Evolutionary conservation across 2,329 filamentous ascomycete genomes (phyloP).

Genomic region (Endoconidiophora polonica): DNA sequence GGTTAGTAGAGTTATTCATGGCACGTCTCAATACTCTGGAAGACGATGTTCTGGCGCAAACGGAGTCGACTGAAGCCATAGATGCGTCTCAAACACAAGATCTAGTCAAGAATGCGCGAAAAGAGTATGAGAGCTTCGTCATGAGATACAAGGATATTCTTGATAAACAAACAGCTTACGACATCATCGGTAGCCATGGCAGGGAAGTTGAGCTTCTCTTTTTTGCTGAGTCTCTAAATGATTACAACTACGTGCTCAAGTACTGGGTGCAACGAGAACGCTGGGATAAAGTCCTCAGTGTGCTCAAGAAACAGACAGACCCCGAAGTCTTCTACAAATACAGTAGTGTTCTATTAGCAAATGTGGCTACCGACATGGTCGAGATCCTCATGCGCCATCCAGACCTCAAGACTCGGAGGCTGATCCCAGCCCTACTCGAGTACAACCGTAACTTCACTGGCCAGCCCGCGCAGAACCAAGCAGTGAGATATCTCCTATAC

Average conservation of each 20-base stretch:
- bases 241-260: slow-evolving; percentile 85
- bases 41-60: slow-evolving; percentile 80
- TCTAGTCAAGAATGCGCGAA: slow-evolving; percentile 51
- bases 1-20: slow-evolving; percentile 95
- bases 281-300: slow-evolving; percentile 72
- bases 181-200: slow-evolving; percentile 89
- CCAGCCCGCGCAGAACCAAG: slow-evolving; percentile 64
- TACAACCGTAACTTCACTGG: slow-evolving; percentile 70
- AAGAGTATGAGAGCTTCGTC: slow-evolving; percentile 80
- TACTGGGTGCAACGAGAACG: slow-evolving; percentile 96
- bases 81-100: slow-evolving; percentile 55
- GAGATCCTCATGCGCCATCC: slow-evolving; percentile 88
- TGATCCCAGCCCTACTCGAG: slow-evolving; percentile 85
- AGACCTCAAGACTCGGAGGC: slow-evolving; percentile 66
- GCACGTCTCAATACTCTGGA: slow-evolving; percentile 88
- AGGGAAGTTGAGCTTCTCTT: slow-evolving; percentile 82
- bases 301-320: slow-evolving; percentile 85
- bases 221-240: slow-evolving; percentile 75
- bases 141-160: slow-evolving; percentile 71
- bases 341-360: slow-evolving; percentile 88
- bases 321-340: slow-evolving; percentile 92
- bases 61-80: slow-evolving; percentile 57
- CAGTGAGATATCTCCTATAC: slow-evolving; percentile 81
- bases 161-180: slow-evolving; percentile 83
- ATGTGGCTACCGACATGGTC: slow-evolving; percentile 71